Evolutionary conservation across 495 filamentous ascomycete species (phyloP), one percentile per base, ranked within the genome.

Genomic region (Lasiosphaeris hirsuta): DNA sequence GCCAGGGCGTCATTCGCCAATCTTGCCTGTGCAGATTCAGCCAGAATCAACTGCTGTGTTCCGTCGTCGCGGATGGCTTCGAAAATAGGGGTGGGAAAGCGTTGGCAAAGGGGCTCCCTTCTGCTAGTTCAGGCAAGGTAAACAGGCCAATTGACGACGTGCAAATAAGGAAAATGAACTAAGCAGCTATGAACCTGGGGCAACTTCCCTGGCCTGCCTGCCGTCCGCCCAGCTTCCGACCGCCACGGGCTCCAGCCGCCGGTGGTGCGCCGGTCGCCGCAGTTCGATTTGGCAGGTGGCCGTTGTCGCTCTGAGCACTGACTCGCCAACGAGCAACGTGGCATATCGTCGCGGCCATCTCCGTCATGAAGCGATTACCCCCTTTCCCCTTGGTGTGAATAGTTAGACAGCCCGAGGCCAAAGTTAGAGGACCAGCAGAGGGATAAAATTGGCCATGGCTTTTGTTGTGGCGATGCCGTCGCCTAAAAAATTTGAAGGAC

Each of bases 281-380:
- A 37, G 52, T 61, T 63, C 48, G 57, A 67, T 63, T 63, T 63
- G 58, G 58, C 62, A 63, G 64, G 67, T 66, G 61, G 45, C 54
- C 48, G 58, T 54, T 53, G 41, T 52, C 56, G 61, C 34, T 56
- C 44, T 36, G 8, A n/a, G 38, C 23, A 19, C 59, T 68, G 66
- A 69, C 66, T 70, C 67, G 66, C 64, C 54, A 44, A 44, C 42
- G 36, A 45, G 59, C 63, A 47, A 70, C 68, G 66, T 69, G 65
- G 65, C 66, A 69, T 53, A 59, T 63, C 43, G 50, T 62, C 40
- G 30, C 39, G 7, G 57, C 44, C 13, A 56, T 44, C 58, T 35
- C 53, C 38, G 47, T 39, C 36, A 4, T 45, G 13, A 18, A 13
- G 52, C 58, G 50, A 54, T 45, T 14, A 39, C n/a, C n/a, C 23